A percentile compares a stretch with the other conserved stretches of the same genome.
phyloP scores from a whole-genome alignment of 2,329 filamentous ascomycete genomes.

The Aspergillus nomiae region DNA sequence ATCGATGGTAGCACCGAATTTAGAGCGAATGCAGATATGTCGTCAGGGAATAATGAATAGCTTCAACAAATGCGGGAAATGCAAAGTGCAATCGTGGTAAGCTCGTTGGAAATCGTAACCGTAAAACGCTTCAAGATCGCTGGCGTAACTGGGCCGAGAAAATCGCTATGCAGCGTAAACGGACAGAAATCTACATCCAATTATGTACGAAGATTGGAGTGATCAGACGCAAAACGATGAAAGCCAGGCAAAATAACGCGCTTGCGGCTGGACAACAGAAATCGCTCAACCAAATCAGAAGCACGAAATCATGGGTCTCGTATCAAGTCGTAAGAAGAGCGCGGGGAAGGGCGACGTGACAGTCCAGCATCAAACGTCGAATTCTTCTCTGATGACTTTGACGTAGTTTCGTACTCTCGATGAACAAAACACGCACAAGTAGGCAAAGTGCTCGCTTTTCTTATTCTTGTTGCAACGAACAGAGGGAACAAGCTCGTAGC shows the following conservation, averaged over 20 bases:
- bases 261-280: conserved; percentile 24
- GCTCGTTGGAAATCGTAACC: conserved; percentile 38
- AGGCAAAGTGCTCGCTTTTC: conserved; percentile 11
- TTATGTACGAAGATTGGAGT: conserved; percentile 18
- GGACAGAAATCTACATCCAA: conserved; percentile 27
- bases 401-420: neutral
- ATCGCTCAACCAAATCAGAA: conserved; percentile 32
- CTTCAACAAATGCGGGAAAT: conserved; percentile 27
- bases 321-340: conserved; percentile 46
- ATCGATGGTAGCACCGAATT: conserved; percentile 7
- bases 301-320: conserved; percentile 43
- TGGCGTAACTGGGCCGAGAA: conserved; percentile 20
- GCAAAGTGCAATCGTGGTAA: conserved; percentile 32
- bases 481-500: conserved; percentile 17
- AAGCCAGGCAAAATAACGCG: conserved; percentile 15
- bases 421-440: conserved; percentile 6
- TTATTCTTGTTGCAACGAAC: conserved; percentile 11
- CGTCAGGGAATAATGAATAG: conserved; percentile 18
- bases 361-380: conserved; percentile 24
- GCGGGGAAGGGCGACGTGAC: conserved; percentile 26
- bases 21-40: conserved; percentile 10
- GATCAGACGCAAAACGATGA: conserved; percentile 15
- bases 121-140: conserved; percentile 29
- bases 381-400: conserved; percentile 3
- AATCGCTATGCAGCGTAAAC: conserved; percentile 21